Percentiles rank a stretch among this genome's conserved stretches.
phyloP scores from a whole-genome alignment of 257 asterid genomes.

The Scutellaria barbata region DNA sequence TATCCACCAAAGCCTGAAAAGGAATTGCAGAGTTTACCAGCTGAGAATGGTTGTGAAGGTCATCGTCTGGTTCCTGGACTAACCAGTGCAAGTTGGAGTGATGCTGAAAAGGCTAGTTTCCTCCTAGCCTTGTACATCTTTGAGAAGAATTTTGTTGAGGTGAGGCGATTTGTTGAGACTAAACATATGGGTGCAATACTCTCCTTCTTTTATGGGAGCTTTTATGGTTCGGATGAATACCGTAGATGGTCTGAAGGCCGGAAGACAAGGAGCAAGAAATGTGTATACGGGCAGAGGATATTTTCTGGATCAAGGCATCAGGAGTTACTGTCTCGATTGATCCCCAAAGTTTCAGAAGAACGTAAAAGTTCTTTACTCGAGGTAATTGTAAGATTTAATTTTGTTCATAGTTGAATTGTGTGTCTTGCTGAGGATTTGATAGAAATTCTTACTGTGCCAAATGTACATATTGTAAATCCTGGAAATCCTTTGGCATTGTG shows the following conservation, averaged over 20 bases:
- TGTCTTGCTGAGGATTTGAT: too few species aligned
- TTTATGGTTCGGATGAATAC: conserved; percentile 57
- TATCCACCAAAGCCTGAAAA: conserved; percentile 29
- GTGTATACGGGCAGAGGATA: conserved; percentile 63
- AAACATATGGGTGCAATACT: conserved; percentile 56
- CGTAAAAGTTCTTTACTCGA: conserved; percentile 48
- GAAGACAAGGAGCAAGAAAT: conserved; percentile 55
- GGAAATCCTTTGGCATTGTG: neutral
- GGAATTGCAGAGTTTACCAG: conserved; percentile 29
- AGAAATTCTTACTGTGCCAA: neutral
- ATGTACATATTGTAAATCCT: neutral
- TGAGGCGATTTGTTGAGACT: conserved; percentile 56
- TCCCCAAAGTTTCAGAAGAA: conserved; percentile 52
- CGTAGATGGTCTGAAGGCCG: conserved; percentile 65
- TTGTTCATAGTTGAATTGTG: neutral
- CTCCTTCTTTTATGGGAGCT: conserved; percentile 63
- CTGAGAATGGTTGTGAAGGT: conserved; percentile 31
- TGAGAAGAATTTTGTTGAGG: conserved; percentile 61
- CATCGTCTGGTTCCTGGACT: conserved; percentile 54
- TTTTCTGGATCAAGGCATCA: conserved; percentile 79
- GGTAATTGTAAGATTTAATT: conserved; percentile 45
- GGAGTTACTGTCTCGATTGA: conserved; percentile 63
- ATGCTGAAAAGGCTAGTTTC: conserved; percentile 56
- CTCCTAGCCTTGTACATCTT: conserved; percentile 68
- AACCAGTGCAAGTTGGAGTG: conserved; percentile 50